phyloP scores from a whole-genome alignment of 1,284 basidiomycete genomes.

The Bondarzewia mesenterica region DNA sequence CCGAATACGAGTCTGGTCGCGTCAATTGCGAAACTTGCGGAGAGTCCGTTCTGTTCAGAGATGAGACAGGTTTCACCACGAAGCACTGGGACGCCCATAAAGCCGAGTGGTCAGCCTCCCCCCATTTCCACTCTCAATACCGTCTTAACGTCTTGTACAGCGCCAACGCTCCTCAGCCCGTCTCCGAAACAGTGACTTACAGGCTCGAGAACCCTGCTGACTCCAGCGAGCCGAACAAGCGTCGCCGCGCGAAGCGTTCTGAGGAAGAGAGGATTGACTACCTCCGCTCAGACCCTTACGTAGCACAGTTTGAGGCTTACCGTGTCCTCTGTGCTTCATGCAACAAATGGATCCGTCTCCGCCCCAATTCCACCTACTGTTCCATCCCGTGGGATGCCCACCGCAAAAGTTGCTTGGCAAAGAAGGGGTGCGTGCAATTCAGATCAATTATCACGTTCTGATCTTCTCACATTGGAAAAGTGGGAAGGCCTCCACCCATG shows the following conservation, averaged over 20 bases:
- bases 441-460: too few relatives aligned
- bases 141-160: slow-evolving; percentile 1
- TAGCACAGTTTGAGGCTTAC: slow-evolving; percentile 70
- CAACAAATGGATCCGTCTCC: slow-evolving; percentile 74
- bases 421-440: slow-evolving; percentile 60
- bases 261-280: slow-evolving; percentile 74
- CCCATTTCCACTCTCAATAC: slow-evolving; percentile 3
- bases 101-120: slow-evolving; percentile 40
- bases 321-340: slow-evolving; percentile 69
- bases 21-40: slow-evolving; percentile 59
- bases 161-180: slow-evolving; percentile 6
- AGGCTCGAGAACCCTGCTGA: slow-evolving; percentile 1
- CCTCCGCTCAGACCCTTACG: slow-evolving; percentile 65
- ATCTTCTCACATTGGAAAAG: too few relatives aligned
- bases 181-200: slow-evolving; percentile 2
- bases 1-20: slow-evolving; percentile 42
- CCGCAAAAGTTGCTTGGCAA: slow-evolving; percentile 65
- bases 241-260: slow-evolving; percentile 66
- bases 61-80: slow-evolving; percentile 57
- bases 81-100: slow-evolving; percentile 65
- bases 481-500: slow-evolving; percentile 10
- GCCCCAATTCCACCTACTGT: slow-evolving; percentile 76
- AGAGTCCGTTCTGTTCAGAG: slow-evolving; percentile 51
- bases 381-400: slow-evolving; percentile 82
- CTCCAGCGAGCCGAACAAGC: slow-evolving; percentile 25